phyloP scores from a whole-genome alignment of 495 filamentous ascomycete species.

The Talaromyces proteolyticus region DNA sequence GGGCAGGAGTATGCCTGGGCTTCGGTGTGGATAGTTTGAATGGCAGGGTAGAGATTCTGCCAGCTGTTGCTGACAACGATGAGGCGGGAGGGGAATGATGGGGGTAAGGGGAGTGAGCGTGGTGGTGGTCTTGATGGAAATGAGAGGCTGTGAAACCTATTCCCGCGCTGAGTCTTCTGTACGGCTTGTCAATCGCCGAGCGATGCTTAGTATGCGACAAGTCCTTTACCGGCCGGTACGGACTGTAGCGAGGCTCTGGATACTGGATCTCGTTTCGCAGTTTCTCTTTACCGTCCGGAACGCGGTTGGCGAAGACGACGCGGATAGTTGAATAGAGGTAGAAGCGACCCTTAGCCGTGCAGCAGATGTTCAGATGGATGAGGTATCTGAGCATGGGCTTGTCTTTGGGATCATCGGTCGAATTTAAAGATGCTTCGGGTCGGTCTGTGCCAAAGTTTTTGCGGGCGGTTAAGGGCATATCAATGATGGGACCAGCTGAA shows the following conservation, averaged over 20 bases:
- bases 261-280: constrained; percentile 85
- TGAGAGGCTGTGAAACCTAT: constrained; percentile 31
- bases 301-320: constrained; percentile 96
- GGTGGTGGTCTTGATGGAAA: constrained; percentile 17
- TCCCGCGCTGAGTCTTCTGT: constrained; percentile 50
- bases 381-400: constrained; percentile 85
- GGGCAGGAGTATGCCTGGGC: constrained; percentile 13
- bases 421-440: constrained; percentile 30
- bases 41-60: not conserved
- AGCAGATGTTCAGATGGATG: constrained; percentile 91
- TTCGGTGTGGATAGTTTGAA: constrained; percentile 9
- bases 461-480: constrained; percentile 50
- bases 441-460: constrained; percentile 44
- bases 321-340: constrained; percentile 89
- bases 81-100: constrained; percentile 6
- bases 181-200: constrained; percentile 48
- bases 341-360: constrained; percentile 74
- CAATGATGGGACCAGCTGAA: constrained; percentile 80
- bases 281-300: constrained; percentile 93
- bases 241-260: constrained; percentile 80
- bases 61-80: not conserved
- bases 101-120: constrained; percentile 7
- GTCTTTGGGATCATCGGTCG: constrained; percentile 48
- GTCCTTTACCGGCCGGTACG: constrained; percentile 68
- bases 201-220: constrained; percentile 23